These are phyloP conservation scores for Kodamaea kaohsiungensis DNA, from an alignment of 805 yeast genomes.

Conservation along the genomic window DNA sequence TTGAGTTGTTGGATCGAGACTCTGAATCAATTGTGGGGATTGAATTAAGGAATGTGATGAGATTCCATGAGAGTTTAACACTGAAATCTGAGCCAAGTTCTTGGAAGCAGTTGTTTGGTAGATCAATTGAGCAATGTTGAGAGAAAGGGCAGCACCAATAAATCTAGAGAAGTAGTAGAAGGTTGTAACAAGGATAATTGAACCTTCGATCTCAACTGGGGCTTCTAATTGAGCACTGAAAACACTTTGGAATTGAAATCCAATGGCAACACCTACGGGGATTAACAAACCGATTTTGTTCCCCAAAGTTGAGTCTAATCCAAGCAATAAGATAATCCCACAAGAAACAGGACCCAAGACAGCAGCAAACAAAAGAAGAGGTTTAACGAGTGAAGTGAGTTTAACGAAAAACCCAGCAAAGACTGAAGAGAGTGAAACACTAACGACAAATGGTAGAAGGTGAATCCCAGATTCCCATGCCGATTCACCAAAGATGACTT, in stretches of 20 bases:
- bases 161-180: constrained; percentile 33
- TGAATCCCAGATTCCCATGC: constrained; percentile 40
- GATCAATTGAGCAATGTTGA: constrained; percentile 32
- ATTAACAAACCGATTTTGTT: constrained; percentile 36
- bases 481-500: constrained; percentile 32
- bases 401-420: constrained; percentile 32
- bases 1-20: not conserved
- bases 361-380: constrained; percentile 31
- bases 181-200: constrained; percentile 34
- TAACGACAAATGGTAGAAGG: constrained; percentile 34
- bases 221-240: constrained; percentile 37
- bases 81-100: constrained; percentile 5
- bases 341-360: constrained; percentile 33
- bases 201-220: constrained; percentile 34
- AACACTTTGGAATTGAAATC: constrained; percentile 37
- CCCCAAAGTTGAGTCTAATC: constrained; percentile 19
- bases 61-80: not conserved
- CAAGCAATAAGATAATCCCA: constrained; percentile 32
- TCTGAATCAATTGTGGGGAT: not conserved
- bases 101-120: constrained; percentile 20
- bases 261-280: constrained; percentile 34
- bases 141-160: constrained; percentile 32
- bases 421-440: constrained; percentile 33
- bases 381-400: constrained; percentile 28
- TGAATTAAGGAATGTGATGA: not conserved